Evolutionary conservation across 2,329 filamentous ascomycete genomes (phyloP).

Genomic region (Colletotrichum sp.): DNA sequence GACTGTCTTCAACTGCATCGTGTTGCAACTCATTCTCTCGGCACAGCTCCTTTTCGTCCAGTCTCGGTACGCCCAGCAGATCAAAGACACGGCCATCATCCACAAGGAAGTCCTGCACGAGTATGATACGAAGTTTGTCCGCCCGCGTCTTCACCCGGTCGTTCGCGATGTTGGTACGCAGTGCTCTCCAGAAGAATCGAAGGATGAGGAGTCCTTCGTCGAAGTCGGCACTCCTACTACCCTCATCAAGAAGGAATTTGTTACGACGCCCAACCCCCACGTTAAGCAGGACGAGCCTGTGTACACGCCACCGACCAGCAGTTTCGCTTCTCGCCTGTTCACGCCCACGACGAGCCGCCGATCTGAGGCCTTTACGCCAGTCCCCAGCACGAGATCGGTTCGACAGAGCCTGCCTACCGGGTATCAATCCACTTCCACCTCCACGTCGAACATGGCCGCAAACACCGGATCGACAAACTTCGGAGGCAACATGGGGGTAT

Average conservation of each 20-base stretch:
- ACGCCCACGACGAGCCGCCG: conserved; percentile 26
- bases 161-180: conserved; percentile 83
- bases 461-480: conserved; percentile 33
- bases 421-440: conserved; percentile 28
- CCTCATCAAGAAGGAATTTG: conserved; percentile 76
- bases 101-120: conserved; percentile 93
- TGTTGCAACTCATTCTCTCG: conserved; percentile 77
- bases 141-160: conserved; percentile 82
- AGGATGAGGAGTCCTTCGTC: conserved; percentile 48
- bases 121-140: conserved; percentile 95
- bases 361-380: conserved; percentile 39
- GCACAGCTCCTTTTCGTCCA: conserved; percentile 78
- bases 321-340: conserved; percentile 19
- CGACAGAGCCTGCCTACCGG: conserved; percentile 39
- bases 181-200: conserved; percentile 58
- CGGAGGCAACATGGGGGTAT: conserved; percentile 82
- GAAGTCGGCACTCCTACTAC: conserved; percentile 60
- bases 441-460: conserved; percentile 26
- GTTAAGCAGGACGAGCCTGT: conserved; percentile 66
- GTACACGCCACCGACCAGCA: conserved; percentile 7
- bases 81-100: conserved; percentile 82
- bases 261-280: conserved; percentile 81
- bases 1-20: conserved; percentile 82
- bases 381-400: conserved; percentile 30
- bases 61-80: conserved; percentile 79